Evolutionary conservation across 2,329 filamentous ascomycete genomes (phyloP), one percentile per base, ranked within the genome.

Genomic region (Colletotrichum sublineola): DNA sequence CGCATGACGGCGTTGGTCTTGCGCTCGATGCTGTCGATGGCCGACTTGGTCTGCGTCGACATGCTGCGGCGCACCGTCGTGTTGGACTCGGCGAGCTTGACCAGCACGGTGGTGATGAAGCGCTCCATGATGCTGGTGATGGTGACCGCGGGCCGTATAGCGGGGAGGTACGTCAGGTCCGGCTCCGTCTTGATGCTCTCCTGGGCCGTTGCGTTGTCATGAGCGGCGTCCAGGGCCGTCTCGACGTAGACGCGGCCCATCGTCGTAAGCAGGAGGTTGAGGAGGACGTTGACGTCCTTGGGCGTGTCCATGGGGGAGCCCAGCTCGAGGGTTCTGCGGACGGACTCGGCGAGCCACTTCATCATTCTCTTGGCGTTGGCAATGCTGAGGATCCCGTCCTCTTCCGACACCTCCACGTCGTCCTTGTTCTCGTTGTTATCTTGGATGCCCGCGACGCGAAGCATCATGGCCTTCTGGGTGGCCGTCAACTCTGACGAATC

Each of bases 351-450:
- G 52, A 99, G 86, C 96, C 96, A 99, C 80, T 94, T 97, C 73
- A 99, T 88, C 95, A 99, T 99, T 69, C 96, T 90, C 83, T 98
- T 98, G n/a, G 95, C 94, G 80, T 93, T 95, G n/a, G 90, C 86
- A 5, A 97, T 86, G 76, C 92, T 96, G 36, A 98, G 85, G 68
- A 91, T 87, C 44, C 96, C 96, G 78, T 99, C 96, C 78, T 96
- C 91, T 72, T 98, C 96, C 0, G 92, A 92, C 42, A 98, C 93
- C 79, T 97, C 95, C 70, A 97, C 94, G 64, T 97, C 95, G 76
- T 93, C 92, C 81, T 94, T 93, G 78, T 92, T 92, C 68, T 90
- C 91, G 75, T 89, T 90, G 73, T 92, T 91, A 62, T 93, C 90
- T 74, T 95, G 92, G 63, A 98, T 84, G 24, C 95, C 95, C 73